These are phyloP conservation scores for Sporothrix mexicana DNA, from an alignment of 2,329 filamentous ascomycete species.

Conservation along the genomic window DNA sequence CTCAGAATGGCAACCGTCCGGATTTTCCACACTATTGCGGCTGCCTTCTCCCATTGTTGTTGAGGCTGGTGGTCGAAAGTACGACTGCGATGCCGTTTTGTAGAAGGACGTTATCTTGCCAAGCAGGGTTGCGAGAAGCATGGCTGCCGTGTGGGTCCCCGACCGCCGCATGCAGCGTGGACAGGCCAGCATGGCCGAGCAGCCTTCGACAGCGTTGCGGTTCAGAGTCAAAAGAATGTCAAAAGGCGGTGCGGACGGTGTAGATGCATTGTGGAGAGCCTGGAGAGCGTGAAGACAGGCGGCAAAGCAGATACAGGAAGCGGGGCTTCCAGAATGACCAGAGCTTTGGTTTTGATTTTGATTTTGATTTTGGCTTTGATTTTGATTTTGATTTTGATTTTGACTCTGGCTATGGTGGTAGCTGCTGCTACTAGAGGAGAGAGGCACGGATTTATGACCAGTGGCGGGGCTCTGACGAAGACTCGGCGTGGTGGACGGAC, in stretches of 20 bases:
- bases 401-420: too few species aligned
- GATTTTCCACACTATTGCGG: not conserved
- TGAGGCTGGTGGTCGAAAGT: not conserved
- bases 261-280: conserved; percentile 51
- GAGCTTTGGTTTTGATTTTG: too few species aligned
- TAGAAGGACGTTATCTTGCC: conserved; percentile 56
- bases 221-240: conserved; percentile 54
- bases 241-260: conserved; percentile 47
- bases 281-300: conserved; percentile 55
- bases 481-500: conserved; percentile 48
- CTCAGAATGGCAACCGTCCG: not conserved
- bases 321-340: not conserved
- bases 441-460: conserved; percentile 42
- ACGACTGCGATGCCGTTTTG: conserved; percentile 45
- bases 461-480: conserved; percentile 42
- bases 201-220: conserved; percentile 56
- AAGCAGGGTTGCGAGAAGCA: conserved; percentile 58
- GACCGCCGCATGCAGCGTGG: conserved; percentile 52
- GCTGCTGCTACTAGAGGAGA: conserved; percentile 6
- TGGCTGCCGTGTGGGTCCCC: conserved; percentile 53
- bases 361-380: too few species aligned
- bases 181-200: conserved; percentile 55
- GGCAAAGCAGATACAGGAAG: conserved; percentile 54
- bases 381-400: too few species aligned
- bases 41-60: conserved; percentile 22